Evolutionary conservation across 2,329 filamentous ascomycete genomes (phyloP).

Genomic region (Beauveria caledonica): DNA sequence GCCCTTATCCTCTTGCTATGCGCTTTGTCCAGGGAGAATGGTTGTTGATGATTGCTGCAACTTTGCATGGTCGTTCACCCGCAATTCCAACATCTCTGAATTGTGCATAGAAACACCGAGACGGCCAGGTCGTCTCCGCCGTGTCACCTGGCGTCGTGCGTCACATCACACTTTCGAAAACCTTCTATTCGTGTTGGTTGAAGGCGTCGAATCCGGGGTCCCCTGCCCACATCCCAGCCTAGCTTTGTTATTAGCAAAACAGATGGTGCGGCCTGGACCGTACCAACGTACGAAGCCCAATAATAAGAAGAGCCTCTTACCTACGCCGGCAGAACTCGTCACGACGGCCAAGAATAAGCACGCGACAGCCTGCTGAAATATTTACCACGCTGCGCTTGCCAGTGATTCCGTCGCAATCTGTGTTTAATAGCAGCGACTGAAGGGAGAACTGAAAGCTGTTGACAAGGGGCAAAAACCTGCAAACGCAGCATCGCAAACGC

Average conservation of each 20-base stretch:
- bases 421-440: not conserved
- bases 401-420: not conserved
- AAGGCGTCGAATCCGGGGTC: constrained; percentile 4
- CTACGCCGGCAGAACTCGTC: not conserved
- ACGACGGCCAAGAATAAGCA: not conserved
- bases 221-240: not conserved
- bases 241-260: not conserved
- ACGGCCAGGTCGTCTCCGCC: not conserved
- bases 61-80: not conserved
- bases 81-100: not conserved
- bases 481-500: not conserved
- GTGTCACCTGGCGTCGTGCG: not conserved
- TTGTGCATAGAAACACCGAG: not conserved
- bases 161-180: not conserved
- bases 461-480: not conserved
- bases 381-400: not conserved
- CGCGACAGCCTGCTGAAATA: not conserved
- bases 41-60: not conserved
- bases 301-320: not conserved
- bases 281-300: not conserved
- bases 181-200: constrained; percentile 2
- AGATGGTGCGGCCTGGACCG: not conserved
- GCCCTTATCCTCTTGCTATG: not conserved
- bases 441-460: not conserved
- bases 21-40: not conserved